Evolutionary conservation across 192 early-diverging fungal genomes (phyloP).

Genomic region (Coemansia sp.): DNA sequence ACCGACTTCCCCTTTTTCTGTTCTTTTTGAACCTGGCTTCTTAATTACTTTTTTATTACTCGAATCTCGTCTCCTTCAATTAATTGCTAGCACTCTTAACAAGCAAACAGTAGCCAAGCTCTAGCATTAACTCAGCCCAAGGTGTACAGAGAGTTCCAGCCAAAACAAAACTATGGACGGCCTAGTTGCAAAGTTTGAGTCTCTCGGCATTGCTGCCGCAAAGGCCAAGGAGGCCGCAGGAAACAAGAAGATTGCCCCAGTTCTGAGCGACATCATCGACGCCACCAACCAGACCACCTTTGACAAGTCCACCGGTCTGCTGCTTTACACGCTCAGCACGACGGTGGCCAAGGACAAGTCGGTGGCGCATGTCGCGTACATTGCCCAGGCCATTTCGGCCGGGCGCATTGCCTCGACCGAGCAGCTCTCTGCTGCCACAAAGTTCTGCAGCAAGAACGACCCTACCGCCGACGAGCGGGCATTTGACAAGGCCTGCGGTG

Average conservation of each 20-base stretch:
- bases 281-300: slow-evolving; percentile 62
- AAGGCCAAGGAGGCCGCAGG: slow-evolving; percentile 93
- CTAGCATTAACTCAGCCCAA: too few relatives aligned
- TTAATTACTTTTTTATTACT: too few relatives aligned
- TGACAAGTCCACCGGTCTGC: slow-evolving; percentile 69
- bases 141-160: too few relatives aligned
- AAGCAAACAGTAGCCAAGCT: too few relatives aligned
- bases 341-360: slow-evolving; percentile 69
- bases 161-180: slow-evolving; percentile 27
- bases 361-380: slow-evolving; percentile 72
- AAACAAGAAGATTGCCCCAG: slow-evolving; percentile 93
- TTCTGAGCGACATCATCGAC: slow-evolving; percentile 65
- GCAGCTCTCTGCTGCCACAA: slow-evolving; percentile 92
- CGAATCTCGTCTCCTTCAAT: too few relatives aligned
- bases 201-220: slow-evolving; percentile 82
- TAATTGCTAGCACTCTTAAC: too few relatives aligned
- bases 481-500: slow-evolving; percentile 88
- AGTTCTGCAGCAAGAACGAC: slow-evolving; percentile 66
- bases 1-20: not conserved
- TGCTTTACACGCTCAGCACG: slow-evolving; percentile 85
- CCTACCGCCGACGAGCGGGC: slow-evolving; percentile 59
- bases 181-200: slow-evolving; percentile 69
- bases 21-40: too few relatives aligned
- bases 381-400: slow-evolving; percentile 74
- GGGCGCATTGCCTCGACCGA: slow-evolving; percentile 71